Conservation (phyloP, 2,329 filamentous ascomycete genomes). For the Fusarium graminum region DNA sequence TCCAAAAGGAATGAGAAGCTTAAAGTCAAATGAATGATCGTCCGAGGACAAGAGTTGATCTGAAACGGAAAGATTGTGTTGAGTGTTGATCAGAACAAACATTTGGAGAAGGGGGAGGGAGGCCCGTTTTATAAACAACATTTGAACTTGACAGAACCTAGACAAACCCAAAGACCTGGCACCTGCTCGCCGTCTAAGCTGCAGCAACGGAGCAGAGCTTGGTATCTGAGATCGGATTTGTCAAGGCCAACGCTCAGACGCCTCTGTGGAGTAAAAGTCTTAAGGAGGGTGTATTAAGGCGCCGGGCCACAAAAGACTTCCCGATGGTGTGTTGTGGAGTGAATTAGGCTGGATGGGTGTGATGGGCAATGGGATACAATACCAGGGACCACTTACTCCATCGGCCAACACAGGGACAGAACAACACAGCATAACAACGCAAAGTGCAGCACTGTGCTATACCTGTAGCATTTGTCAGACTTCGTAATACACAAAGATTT, state of each 20-base stretch:
- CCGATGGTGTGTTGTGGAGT: constrained; percentile 29
- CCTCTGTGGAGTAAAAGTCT: constrained; percentile 38
- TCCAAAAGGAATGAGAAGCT: constrained; percentile 53
- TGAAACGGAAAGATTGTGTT: constrained; percentile 46
- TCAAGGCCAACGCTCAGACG: constrained; percentile 42
- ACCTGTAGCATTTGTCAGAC: constrained; percentile 6
- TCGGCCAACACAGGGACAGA: constrained; percentile 25
- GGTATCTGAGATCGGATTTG: constrained; percentile 45
- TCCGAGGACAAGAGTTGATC: constrained; percentile 47
- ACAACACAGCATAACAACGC: constrained; percentile 8
- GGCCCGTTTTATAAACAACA: constrained; percentile 50
- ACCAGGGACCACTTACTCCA: constrained; percentile 24
- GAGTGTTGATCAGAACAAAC: constrained; percentile 35
- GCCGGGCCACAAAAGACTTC: constrained; percentile 31
- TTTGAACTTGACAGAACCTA: constrained; percentile 27
- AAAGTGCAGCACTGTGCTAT: constrained; percentile 28
- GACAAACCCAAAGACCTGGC: constrained; percentile 29
- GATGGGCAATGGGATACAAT: neutral
- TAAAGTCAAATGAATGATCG: constrained; percentile 48
- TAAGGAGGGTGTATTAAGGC: constrained; percentile 21
- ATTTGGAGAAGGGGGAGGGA: constrained; percentile 37
- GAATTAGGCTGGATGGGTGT: constrained; percentile 15
- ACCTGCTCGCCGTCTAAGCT: constrained; percentile 1
- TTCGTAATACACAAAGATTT: constrained; percentile 26
- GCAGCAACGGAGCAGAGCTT: constrained; percentile 8